Evolutionary conservation across 2,329 filamentous ascomycete genomes (phyloP).

Genomic region (Exophiala mesophila): DNA sequence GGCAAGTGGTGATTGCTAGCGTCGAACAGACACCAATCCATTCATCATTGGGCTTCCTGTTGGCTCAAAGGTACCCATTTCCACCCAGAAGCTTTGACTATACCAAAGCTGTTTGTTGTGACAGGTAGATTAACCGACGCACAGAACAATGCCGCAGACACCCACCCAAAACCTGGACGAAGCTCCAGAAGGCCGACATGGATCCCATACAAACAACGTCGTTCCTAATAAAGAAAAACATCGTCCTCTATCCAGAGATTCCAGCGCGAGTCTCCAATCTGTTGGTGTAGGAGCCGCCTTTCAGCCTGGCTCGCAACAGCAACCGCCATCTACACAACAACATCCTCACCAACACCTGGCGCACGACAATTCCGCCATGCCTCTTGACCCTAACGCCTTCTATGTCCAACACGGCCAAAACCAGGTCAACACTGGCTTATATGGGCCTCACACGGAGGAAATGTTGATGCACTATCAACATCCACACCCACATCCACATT

Average conservation of each 20-base stretch:
- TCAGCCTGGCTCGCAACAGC: constrained; percentile 35
- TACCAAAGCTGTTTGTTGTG: constrained; percentile 17
- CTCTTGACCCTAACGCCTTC: constrained; percentile 21
- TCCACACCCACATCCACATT: too few relatives aligned
- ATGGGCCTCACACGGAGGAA: constrained; percentile 17
- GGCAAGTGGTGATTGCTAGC: constrained; percentile 13
- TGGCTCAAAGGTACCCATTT: constrained; percentile 13
- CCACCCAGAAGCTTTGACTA: constrained; percentile 13
- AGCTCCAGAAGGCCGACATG: constrained; percentile 14
- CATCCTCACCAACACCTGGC: constrained; percentile 12
- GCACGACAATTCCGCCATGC: constrained; percentile 16
- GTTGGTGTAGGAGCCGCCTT: constrained; percentile 29
- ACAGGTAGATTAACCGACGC: constrained; percentile 12
- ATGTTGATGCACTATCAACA: constrained; percentile 24
- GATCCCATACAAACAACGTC: constrained; percentile 15
- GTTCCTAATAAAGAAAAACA: constrained; percentile 26
- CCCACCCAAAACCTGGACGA: constrained; percentile 17
- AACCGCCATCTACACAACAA: constrained; percentile 16
- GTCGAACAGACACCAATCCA: too few relatives aligned
- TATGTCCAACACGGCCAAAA: constrained; percentile 20
- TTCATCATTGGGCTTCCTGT: too few relatives aligned
- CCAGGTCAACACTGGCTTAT: constrained; percentile 15
- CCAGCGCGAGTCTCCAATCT: constrained; percentile 46
- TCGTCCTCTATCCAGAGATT: constrained; percentile 43
- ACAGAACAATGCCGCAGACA: constrained; percentile 21